phyloP scores from a whole-genome alignment of 2,329 filamentous ascomycete species.

The Pestalotiopsis sp. region DNA sequence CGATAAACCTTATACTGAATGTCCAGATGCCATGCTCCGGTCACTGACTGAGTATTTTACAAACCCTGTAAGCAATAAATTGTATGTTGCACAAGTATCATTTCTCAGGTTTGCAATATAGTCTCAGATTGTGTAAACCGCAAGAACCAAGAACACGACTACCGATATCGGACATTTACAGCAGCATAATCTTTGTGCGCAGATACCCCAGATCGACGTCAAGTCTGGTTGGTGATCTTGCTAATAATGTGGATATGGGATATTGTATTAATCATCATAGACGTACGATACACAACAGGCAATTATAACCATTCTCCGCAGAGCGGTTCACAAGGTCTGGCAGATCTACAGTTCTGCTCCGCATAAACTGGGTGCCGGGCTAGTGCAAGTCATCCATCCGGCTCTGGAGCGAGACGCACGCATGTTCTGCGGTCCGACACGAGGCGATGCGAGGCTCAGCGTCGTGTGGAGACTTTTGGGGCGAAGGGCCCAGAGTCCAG shows the following conservation, averaged over 20 bases:
- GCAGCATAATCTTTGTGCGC: background rate
- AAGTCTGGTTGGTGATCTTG: background rate
- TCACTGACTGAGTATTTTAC: too few relatives aligned
- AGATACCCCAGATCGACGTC: background rate
- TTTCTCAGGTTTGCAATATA: too few relatives aligned
- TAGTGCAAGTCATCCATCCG: background rate
- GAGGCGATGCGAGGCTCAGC: background rate
- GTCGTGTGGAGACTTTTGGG: background rate
- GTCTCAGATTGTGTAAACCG: too few relatives aligned
- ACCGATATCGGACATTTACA: background rate
- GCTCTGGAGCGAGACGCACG: background rate
- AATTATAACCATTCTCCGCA: background rate
- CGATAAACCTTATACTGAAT: too few relatives aligned
- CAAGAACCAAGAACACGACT: background rate
- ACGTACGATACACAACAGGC: background rate
- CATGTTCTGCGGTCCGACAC: background rate
- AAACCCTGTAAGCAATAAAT: too few relatives aligned
- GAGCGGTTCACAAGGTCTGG: background rate
- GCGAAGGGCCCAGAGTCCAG: background rate
- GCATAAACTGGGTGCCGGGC: background rate
- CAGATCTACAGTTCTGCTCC: conserved; percentile 6
- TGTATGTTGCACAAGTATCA: too few relatives aligned
- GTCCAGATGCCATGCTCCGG: too few relatives aligned
- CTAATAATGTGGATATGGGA: background rate
- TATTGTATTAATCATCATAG: background rate